Base-by-base conservation (phyloP, 345 rosid genomes). In the Adansonia digitata region DNA sequence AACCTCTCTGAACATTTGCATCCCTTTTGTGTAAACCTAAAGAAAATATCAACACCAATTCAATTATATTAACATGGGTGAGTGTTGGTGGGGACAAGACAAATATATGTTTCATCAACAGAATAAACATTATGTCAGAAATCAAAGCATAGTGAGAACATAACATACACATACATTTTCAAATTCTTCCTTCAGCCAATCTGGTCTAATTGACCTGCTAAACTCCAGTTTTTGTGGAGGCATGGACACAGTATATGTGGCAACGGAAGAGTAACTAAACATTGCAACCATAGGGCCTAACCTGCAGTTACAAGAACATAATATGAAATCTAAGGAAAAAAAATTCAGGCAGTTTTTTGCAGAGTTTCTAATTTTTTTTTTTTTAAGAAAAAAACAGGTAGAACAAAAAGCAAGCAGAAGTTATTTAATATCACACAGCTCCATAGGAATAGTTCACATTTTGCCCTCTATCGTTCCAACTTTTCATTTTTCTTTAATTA, bases 231-330 rank as follows among this genome's bases (percentile, higher is more conserved):
- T 88, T 80, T 74, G 87, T 53, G 89, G 91, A 14, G 98, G 99
- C 84, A 91, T 59, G 71, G 89, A 90, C 73, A 95, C 86, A 13
- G 85, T 82, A 77, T 85, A 91, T 61, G 93, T 88, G 57, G 87
- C 74, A 73, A 93, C 92, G 22, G 82, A 85, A 81, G 97, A 90
- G 88, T 90, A 91, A 74, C 86, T 88, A 81, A 95, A 91, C 90
- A 93, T 85, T 29, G 98, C 97, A 73, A 88, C 94, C 90, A 91
- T 81, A 67, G 93, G 87, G 26, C 99, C 99, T 64, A 87, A 77
- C 65, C 99, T 95, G 92, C 85, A 84, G 49, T 75, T 48, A 24
- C 56, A 74, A n/a, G 53, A 77, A 70, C 29, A 71, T 49, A 27
- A 39, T 37, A 60, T 29, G 7, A 31, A 68, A 43, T n/a, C 64